Evolutionary conservation across 768 basidiomycete genomes (phyloP), one percentile per base, ranked within the genome.

Genomic region (Ramaria sp.): DNA sequence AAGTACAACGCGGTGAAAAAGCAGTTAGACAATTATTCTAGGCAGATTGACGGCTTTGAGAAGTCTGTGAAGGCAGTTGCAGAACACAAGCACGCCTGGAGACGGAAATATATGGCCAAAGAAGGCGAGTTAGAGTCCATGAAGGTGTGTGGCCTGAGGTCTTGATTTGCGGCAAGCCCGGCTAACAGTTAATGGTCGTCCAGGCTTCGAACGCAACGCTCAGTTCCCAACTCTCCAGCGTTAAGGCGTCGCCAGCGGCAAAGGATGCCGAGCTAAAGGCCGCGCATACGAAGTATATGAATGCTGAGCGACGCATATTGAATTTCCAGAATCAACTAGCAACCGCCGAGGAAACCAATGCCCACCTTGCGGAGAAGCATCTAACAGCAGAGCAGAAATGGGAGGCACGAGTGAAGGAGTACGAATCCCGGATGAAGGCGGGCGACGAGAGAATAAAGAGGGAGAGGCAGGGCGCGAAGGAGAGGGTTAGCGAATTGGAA

Each of bases 371-470:
- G 61, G 77, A 83, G 71, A 87, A 84, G 74, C 87, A 78, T 38
- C 73, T 75, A 0, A 74, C 73, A 0, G 86, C 88, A 0, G 93
- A 96, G 62, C 73, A 72, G 53, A 95, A 94, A 69, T 98, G 94
- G 92, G 93, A 94, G 64, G 90, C 86, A 0, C 76, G 94, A n/a
- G 89, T 98, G 46, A 86, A 84, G 69, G 94, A 98, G 70, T 93
- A 94, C 64, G 91, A 96, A 71, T 67, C 80, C 13, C 72, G 88
- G 17, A 66, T 93, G 60, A 84, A 83, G 68, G 82, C 83, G 0
- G 90, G 90, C 0, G 91, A 92, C 64, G 94, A 98, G 75, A 84
- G 83, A 66, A 83, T 91, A 61, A 97, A 97, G 77, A 77, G 91
- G 54, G 93, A 95, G 73, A 75, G 89, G 59, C 94, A 97, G 64